Conservation (phyloP, 495 filamentous ascomycete species). For the Xylaria curta region DNA sequence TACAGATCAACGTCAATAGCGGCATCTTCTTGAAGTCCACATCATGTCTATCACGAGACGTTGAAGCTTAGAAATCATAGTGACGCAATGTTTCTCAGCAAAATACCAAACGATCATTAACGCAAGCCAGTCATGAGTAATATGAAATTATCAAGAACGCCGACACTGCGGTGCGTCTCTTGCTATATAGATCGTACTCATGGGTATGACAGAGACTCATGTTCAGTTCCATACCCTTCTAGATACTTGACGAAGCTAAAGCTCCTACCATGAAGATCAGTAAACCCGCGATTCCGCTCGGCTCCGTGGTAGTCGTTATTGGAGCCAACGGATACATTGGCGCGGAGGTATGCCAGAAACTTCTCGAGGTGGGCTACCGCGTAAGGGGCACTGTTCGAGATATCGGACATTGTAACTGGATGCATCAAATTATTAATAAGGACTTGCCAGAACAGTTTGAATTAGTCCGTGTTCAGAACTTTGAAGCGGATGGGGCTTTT, state of each 20-base stretch:
- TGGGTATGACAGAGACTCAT: neutral
- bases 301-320: neutral
- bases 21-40: neutral
- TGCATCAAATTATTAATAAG: neutral
- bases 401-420: neutral
- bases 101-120: neutral
- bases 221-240: neutral
- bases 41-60: neutral
- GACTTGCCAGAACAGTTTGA: neutral
- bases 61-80: neutral
- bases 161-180: neutral
- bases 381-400: neutral
- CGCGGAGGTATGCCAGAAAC: neutral
- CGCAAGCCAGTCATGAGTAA: neutral
- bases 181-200: neutral
- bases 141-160: neutral
- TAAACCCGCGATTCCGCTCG: neutral
- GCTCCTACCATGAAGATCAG: neutral
- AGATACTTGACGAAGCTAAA: neutral
- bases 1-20: neutral
- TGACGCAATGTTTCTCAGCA: neutral
- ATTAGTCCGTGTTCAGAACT: neutral
- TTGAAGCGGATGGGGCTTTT: neutral
- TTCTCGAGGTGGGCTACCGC: neutral
- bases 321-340: neutral